Evolutionary conservation across 2,329 filamentous ascomycete genomes (phyloP).

Genomic region (Trichoderma endophyticum): DNA sequence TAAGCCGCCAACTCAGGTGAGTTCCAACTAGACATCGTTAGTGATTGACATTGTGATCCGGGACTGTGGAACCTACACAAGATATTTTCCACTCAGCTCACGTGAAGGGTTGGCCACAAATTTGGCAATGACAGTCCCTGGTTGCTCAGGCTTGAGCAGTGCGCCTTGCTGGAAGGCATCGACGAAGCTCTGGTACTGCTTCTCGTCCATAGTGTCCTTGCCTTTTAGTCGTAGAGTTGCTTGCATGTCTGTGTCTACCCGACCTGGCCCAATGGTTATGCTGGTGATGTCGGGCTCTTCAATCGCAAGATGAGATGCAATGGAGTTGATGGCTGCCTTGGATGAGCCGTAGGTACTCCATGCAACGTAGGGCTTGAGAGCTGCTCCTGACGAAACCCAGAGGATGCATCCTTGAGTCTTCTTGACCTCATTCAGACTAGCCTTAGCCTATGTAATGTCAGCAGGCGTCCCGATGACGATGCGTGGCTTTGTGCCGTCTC

Average conservation of each 20-base stretch:
- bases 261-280: slow-evolving; percentile 71
- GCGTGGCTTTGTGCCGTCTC: slow-evolving; percentile 28
- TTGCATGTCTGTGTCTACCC: slow-evolving; percentile 90
- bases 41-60: background rate
- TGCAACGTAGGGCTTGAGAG: slow-evolving; percentile 60
- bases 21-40: slow-evolving; percentile 34
- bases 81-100: slow-evolving; percentile 71
- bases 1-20: slow-evolving; percentile 50
- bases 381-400: slow-evolving; percentile 77
- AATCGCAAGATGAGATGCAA: slow-evolving; percentile 66
- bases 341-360: slow-evolving; percentile 82
- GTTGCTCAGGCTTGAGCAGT: slow-evolving; percentile 77
- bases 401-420: slow-evolving; percentile 68
- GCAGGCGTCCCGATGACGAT: background rate
- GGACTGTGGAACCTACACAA: slow-evolving; percentile 50
- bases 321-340: slow-evolving; percentile 80
- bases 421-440: slow-evolving; percentile 66
- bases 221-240: slow-evolving; percentile 67
- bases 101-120: slow-evolving; percentile 63
- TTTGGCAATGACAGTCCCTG: slow-evolving; percentile 80
- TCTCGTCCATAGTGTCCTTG: slow-evolving; percentile 46
- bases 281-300: slow-evolving; percentile 77
- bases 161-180: slow-evolving; percentile 66
- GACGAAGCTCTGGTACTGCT: slow-evolving; percentile 65
- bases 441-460: slow-evolving; percentile 56